These are phyloP conservation scores for Trichoderma virens DNA, from an alignment of 495 filamentous ascomycete genomes.

Conservation along the genomic window DNA sequence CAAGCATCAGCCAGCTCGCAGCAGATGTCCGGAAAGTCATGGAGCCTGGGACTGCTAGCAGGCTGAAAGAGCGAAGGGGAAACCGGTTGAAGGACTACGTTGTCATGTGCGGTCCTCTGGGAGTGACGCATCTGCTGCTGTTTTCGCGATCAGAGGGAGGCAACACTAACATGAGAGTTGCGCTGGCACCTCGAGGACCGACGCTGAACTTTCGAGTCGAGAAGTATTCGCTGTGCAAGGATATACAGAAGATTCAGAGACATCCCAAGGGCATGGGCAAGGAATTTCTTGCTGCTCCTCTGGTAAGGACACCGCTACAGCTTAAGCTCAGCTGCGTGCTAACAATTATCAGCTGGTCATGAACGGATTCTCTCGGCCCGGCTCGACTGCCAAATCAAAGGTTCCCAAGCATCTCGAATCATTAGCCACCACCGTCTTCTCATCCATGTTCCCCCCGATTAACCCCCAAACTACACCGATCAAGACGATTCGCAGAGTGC, in stretches of 20 bases:
- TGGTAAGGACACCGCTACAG: conserved; percentile 40
- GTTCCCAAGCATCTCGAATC: conserved; percentile 83
- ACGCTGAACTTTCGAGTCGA: conserved; percentile 95
- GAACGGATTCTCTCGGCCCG: conserved; percentile 84
- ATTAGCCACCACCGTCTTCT: conserved; percentile 90
- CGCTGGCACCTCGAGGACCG: conserved; percentile 81
- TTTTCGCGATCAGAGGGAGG: conserved; percentile 86
- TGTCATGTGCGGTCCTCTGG: conserved; percentile 89
- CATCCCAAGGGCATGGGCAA: conserved; percentile 74
- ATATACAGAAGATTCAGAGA: conserved; percentile 72
- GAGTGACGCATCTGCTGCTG: conserved; percentile 87
- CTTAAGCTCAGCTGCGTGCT: conserved; percentile 13
- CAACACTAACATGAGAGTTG: conserved; percentile 87
- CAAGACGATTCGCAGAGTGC: conserved; percentile 76
- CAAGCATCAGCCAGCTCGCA: conserved; percentile 84
- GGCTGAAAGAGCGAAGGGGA: conserved; percentile 79
- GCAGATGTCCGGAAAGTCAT: conserved; percentile 88
- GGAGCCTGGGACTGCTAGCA: conserved; percentile 86
- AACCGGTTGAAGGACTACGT: conserved; percentile 91
- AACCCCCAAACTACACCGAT: conserved; percentile 85
- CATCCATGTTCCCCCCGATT: conserved; percentile 93
- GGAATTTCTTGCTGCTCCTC: conserved; percentile 71
- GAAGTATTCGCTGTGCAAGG: conserved; percentile 88
- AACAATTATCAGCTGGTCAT: conserved; percentile 65
- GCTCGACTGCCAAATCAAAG: conserved; percentile 52